Evolutionary conservation across 257 asterid species (phyloP), one percentile per base, ranked within the genome.

Genomic region (Solanum ossicruentum): DNA sequence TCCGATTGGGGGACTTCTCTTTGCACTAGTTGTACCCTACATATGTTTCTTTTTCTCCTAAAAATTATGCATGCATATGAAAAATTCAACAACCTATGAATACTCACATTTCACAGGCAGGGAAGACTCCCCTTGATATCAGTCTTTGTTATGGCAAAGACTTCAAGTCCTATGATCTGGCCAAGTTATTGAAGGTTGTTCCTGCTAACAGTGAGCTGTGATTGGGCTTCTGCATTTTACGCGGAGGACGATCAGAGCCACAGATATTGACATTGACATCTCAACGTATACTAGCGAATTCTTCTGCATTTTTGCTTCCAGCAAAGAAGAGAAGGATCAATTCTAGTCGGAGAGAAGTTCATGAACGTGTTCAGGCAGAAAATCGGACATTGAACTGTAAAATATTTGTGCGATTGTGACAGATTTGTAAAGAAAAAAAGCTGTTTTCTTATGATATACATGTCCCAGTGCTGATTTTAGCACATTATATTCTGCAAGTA

Each of bases 131-230:
- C 20, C 88, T 93, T 63, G 99, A 93, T 88, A 92, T 96, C 39
- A 86, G 97, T 92, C 73, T 95, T 58, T 95, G 98, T 69, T 96
- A 96, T 58, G 99, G 99, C 52, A 94, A 92, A 90, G 99, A 96
- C 54, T 96, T 93, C 92, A 96, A 96, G 90, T 95, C 99, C 10
- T 93, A 94, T 80, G 99, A 96, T 79, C 92, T 96, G 75, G 91
- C 97, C 88, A 96, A 91, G 93, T 88, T 96, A 87, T 83, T 96
- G 92, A 96, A 93, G 90, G 92, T 91, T 85, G 93, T 96, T 85
- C 89, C 96, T 56, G 92, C 94, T 80, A 85, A 85, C 84, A 86
- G 94, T 87, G 87, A 89, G 61, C 60, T 86, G 28, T 91, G 88
- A 90, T 85, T 55, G 83, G 49, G 49, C 80, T 51, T 36, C n/a